A percentile compares a stretch with the other conserved stretches of the same genome.
These are phyloP conservation scores for Liriodendron chinense DNA, from an alignment of 164 flowering plant species.

Conservation along the genomic window DNA sequence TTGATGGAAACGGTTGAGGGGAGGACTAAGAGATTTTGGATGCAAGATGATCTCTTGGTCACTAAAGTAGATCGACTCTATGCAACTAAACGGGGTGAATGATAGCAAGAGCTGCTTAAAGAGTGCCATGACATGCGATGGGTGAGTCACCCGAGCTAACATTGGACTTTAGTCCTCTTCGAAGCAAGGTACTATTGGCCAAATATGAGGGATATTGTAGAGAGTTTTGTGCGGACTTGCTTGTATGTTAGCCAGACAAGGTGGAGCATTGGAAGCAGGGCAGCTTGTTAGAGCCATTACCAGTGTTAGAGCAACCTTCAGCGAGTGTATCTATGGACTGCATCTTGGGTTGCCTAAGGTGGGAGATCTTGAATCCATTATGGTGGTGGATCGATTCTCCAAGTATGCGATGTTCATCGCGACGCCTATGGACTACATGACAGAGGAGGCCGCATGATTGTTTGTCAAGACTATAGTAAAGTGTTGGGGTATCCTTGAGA, in stretches of 20 bases:
- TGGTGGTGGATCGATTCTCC: slow-evolving; percentile 2
- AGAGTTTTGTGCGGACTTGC: neutral
- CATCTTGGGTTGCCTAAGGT: neutral
- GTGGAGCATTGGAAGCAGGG: neutral
- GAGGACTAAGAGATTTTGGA: neutral
- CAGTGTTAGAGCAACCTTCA: neutral
- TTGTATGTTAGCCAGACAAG: slow-evolving; percentile 21
- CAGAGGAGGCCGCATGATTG: neutral
- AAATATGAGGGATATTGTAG: neutral
- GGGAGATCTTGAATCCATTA: neutral
- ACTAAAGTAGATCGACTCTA: neutral
- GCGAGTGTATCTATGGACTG: slow-evolving; percentile 13
- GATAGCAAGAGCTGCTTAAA: neutral
- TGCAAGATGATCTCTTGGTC: neutral
- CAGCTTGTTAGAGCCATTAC: too few relatives aligned
- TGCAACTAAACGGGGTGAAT: slow-evolving; percentile 3
- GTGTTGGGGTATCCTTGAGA: neutral
- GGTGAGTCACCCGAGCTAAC: neutral
- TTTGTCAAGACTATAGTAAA: slow-evolving; percentile 10
- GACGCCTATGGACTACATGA: neutral
- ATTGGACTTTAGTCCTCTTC: neutral
- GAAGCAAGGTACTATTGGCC: neutral
- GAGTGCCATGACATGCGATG: neutral
- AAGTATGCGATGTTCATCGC: neutral
- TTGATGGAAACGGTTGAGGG: neutral